Conservation (phyloP, 441 rosid genomes). For the Erodium moschatum region DNA sequence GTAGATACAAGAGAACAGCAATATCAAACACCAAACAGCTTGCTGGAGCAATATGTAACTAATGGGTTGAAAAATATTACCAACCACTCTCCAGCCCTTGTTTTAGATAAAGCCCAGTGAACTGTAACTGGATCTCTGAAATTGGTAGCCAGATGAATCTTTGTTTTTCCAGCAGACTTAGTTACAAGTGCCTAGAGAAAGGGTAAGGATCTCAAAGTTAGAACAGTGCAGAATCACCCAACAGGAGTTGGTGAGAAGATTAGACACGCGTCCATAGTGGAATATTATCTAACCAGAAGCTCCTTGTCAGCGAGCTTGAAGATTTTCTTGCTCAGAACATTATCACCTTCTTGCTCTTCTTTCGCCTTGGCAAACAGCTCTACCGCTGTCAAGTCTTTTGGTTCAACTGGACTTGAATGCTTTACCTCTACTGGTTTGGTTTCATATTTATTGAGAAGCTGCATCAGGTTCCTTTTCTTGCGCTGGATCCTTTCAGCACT, state of each 20-base stretch:
- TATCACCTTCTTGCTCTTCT: slow-evolving; percentile 43
- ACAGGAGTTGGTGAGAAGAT: not conserved
- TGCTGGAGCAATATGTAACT: slow-evolving; percentile 10
- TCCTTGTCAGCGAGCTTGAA: slow-evolving; percentile 58
- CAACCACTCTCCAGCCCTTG: slow-evolving; percentile 70
- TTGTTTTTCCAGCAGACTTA: slow-evolving; percentile 51
- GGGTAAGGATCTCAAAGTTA: slow-evolving; percentile 19
- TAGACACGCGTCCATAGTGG: slow-evolving; percentile 9
- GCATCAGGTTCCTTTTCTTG: slow-evolving; percentile 54
- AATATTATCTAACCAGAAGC: slow-evolving; percentile 58
- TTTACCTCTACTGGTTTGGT: slow-evolving; percentile 33
- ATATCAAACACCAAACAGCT: slow-evolving; percentile 18
- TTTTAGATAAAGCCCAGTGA: slow-evolving; percentile 92
- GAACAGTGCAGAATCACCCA: not conserved
- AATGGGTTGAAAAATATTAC: slow-evolving; percentile 40
- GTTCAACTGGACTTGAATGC: slow-evolving; percentile 28
- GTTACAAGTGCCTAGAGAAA: slow-evolving; percentile 57
- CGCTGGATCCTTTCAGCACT: slow-evolving; percentile 60
- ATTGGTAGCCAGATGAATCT: slow-evolving; percentile 62
- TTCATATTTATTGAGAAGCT: slow-evolving; percentile 44
- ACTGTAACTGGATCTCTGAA: slow-evolving; percentile 57
- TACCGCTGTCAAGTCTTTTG: slow-evolving; percentile 45
- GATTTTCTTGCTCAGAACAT: slow-evolving; percentile 48
- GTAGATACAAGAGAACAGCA: slow-evolving; percentile 13
- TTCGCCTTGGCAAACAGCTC: slow-evolving; percentile 49